Evolutionary conservation across 768 basidiomycete genomes (phyloP).

Genomic region (Mycena maculata): DNA sequence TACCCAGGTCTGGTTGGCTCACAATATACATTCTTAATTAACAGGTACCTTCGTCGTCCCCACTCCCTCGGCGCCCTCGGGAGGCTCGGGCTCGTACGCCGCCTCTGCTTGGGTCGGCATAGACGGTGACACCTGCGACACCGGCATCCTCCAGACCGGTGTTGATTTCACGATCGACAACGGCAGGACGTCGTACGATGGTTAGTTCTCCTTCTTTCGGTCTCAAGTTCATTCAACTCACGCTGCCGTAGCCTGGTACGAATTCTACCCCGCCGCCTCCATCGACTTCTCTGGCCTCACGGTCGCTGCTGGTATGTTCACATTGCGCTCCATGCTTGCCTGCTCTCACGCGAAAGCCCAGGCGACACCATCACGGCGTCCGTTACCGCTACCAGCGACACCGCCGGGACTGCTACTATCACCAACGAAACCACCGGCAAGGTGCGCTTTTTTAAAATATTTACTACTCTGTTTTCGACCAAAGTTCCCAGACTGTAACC

Average conservation of each 20-base stretch:
- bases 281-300: neutral
- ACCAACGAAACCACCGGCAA: conserved; percentile 14
- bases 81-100: neutral
- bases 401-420: conserved; percentile 11
- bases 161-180: conserved; percentile 11
- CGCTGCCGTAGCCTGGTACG: conserved; percentile 13
- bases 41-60: conserved; percentile 20
- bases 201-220: neutral
- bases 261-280: conserved; percentile 4
- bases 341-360: too few species aligned
- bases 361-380: conserved; percentile 10
- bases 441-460: too few species aligned
- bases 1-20: neutral
- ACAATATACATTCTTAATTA: too few species aligned
- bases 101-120: conserved; percentile 22
- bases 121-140: conserved; percentile 16
- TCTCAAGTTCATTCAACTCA: neutral
- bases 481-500: conserved; percentile 1
- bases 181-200: neutral
- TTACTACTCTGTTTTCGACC: too few species aligned
- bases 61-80: neutral
- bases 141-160: conserved; percentile 4
- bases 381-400: conserved; percentile 2
- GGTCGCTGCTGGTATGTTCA: neutral
- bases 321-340: too few species aligned